Conservation (phyloP, 208 protist species). For the Trypanosomatidae sp. region DNA sequence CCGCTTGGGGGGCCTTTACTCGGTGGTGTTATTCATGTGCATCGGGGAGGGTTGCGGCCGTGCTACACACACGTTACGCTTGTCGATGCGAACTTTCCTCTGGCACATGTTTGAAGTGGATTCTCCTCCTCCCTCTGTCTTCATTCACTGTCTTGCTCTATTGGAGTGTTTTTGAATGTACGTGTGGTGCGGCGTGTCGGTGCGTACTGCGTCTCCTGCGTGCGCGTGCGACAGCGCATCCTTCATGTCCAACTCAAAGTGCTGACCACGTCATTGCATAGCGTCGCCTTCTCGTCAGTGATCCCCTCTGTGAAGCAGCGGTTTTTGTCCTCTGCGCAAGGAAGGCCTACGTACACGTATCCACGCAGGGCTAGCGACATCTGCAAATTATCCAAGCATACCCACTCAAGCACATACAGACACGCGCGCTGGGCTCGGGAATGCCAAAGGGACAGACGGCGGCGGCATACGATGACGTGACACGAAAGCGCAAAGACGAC, state of each 20-base stretch:
- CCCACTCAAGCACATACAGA: background rate
- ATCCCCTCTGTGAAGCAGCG: background rate
- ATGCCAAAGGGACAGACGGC: conserved; percentile 23
- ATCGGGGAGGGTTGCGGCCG: background rate
- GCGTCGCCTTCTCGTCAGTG: background rate
- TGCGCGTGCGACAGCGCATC: background rate
- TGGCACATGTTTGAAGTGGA: background rate
- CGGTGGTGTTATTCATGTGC: background rate
- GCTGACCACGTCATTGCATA: background rate
- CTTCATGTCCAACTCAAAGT: too few relatives aligned
- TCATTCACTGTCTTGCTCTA: background rate
- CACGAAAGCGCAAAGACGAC: conserved; percentile 51
- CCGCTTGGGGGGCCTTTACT: too few relatives aligned
- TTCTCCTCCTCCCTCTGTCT: background rate
- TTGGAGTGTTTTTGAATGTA: background rate
- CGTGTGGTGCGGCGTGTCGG: background rate
- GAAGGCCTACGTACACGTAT: background rate
- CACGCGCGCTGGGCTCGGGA: background rate
- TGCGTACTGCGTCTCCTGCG: background rate
- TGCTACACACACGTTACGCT: background rate
- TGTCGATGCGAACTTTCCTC: background rate
- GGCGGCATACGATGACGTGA: conserved; percentile 74
- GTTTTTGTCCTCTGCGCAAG: background rate
- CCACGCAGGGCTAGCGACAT: background rate
- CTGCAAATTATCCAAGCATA: background rate